A percentile compares a stretch with the other conserved stretches of the same genome.
Evolutionary conservation across 768 basidiomycete genomes (phyloP).

Genomic region (Lentinula raphanica): DNA sequence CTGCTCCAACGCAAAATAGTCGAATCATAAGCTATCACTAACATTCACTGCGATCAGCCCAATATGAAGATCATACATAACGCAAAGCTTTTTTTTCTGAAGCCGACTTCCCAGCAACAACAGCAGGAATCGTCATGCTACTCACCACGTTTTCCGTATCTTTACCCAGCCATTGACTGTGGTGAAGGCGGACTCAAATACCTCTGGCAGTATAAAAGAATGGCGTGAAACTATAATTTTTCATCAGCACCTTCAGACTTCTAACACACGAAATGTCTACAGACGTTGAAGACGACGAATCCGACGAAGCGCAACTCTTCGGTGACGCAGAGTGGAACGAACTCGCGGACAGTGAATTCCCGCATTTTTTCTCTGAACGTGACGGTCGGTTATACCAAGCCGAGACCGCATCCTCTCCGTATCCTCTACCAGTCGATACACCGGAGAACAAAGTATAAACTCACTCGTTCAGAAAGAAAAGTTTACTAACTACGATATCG

Average conservation of each 20-base stretch:
- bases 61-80: not conserved
- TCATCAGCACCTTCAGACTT: not conserved
- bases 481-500: slow-evolving; percentile 1
- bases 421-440: slow-evolving; percentile 70
- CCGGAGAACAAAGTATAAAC: slow-evolving; percentile 57
- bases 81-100: not conserved
- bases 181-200: not conserved
- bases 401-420: slow-evolving; percentile 48
- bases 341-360: slow-evolving; percentile 48
- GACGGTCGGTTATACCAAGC: slow-evolving; percentile 66
- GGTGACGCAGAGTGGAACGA: slow-evolving; percentile 28
- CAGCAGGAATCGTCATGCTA: not conserved
- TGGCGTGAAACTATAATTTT: not conserved
- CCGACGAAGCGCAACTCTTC: not conserved
- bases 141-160: slow-evolving; percentile 2
- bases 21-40: not conserved
- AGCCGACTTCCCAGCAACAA: not conserved
- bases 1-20: not conserved
- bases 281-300: not conserved
- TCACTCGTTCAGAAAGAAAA: not conserved
- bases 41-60: not conserved
- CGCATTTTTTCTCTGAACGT: slow-evolving; percentile 52
- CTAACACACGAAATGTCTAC: not conserved
- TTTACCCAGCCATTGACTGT: not conserved
- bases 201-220: not conserved